Percentiles rank a stretch among this genome's conserved stretches.
phyloP scores from a whole-genome alignment of 2,329 filamentous ascomycete species.

The Gaeumannomyces sp. region DNA sequence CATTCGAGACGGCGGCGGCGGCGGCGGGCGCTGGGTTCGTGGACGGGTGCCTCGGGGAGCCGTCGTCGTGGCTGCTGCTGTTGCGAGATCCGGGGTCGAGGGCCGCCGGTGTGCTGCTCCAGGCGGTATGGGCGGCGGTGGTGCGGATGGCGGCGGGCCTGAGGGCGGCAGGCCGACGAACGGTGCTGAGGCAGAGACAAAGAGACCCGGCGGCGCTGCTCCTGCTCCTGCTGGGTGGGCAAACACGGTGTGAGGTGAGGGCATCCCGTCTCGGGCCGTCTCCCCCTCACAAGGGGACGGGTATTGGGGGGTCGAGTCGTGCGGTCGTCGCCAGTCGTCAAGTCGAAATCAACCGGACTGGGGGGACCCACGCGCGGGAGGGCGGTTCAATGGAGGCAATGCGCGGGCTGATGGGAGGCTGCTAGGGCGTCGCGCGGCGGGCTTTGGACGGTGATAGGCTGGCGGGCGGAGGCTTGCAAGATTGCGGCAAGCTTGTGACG shows the following conservation, averaged over 20 bases:
- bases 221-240: constrained; percentile 4
- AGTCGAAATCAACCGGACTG: neutral
- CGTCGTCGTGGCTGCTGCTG: neutral
- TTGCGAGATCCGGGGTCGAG: neutral
- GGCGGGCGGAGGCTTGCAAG: neutral
- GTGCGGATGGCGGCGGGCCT: constrained; percentile 2
- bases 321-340: neutral
- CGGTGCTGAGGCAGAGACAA: neutral
- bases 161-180: neutral
- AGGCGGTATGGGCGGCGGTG: constrained; percentile 1
- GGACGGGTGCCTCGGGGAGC: neutral
- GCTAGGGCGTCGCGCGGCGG: neutral
- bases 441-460: constrained; percentile 3
- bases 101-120: neutral
- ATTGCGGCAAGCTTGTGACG: constrained; percentile 1
- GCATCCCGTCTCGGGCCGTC: constrained; percentile 2
- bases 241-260: constrained; percentile 9
- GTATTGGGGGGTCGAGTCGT: neutral
- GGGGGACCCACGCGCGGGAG: neutral
- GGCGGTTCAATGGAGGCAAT: neutral
- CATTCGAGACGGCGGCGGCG: neutral
- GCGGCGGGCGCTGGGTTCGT: neutral
- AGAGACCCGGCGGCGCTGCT: neutral
- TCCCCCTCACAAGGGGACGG: constrained; percentile 1
- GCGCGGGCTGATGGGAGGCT: neutral